Evolutionary conservation across 169 alveolate species (phyloP), one percentile per base, ranked within the genome.

Genomic region (Plasmodium yoelii): DNA sequence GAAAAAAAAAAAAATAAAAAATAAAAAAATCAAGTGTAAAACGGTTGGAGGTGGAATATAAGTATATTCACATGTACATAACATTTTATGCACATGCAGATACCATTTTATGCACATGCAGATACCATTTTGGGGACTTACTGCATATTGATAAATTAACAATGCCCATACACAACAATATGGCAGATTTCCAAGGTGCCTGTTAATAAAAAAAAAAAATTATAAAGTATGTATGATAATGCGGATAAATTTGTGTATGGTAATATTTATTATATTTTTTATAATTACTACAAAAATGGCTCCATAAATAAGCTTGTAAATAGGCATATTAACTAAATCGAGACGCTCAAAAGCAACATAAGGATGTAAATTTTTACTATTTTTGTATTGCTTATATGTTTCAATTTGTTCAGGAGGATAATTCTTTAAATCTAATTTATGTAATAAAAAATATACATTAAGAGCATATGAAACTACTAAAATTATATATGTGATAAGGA

Each of bases 171-270:
- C 44, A 2, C 8, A 73, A 1, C 4, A 34, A 7, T 13, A 47
- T 9, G 34, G n/a, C 39, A 34, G 19, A n/a, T 73, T 57, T 73
- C 87, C 87, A 73, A 4, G 73, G 13, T 44, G 87, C 87, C 87
- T 73, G 53, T 59, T 42, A 6, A 68, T 12, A 39, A 51, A 63
- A 56, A 34, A 56, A 56, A 47, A 63, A 28, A 19, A 9, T 18
- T 22, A 74, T 6, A 28, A 65, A 49, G 59, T 49, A 49, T 51
- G 19, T 4, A 51, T 51, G 3, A 51, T 69, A 18, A 13, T 26
- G 19, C 22, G 34, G 28, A 55, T 51, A n/a, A 12, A 18, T 0
- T 13, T 69, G 15, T 46, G 8, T 46, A 28, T 9, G 24, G n/a
- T 3, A 42, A 44, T 5, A 15, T 28, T 19, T 15, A 13, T 49